Base-by-base conservation (phyloP, 2,329 filamentous ascomycete genomes). In the Ophioceras dolichostomum region DNA sequence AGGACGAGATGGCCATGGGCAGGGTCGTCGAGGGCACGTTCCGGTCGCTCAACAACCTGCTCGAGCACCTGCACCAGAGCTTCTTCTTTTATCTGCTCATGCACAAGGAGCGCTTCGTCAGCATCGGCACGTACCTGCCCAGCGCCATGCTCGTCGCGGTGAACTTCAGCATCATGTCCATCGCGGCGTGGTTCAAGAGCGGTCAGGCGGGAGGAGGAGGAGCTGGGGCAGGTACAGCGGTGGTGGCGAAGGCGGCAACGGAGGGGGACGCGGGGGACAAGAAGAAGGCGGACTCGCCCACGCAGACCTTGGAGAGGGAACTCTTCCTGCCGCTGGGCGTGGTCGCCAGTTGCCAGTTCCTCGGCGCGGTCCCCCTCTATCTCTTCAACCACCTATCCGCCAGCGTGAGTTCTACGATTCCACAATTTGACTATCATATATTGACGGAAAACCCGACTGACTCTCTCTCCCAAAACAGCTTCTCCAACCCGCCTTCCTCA, bases 81-180 rank as follows among this genome's bases (percentile, higher is more conserved):
- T 98, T 98, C 67, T 98, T 98, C 72, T 96, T 98, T 62, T 98
- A 98, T 57, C 67, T 98, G 36, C 70, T 98, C 32, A 87, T 96
- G 76, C 81, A 93, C 47, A 75, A 79, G 21, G 84, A 91, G 50
- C 79, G 88, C 10, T 98, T 98, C 54, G 91, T 96, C 48, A 96
- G 88, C 59, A 98, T 98, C 45, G 91, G 91, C 13, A 98, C 89
- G 2, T 98, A 98, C 53, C 70, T 98, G 4, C 91, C 91, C 0
- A 93, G 86, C 48, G 91, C 91, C n/a, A 98, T 98, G 91, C 62
- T 96, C 36, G 72, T 98, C 40, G 91, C 91, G 2, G 83, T 80
- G 31, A 95, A 88, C 56, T 96, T 96, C 53, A 94, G 84, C 21
- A 89, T 98, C 54, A 94, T 89, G 67, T 86, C 89, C 5, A 89